phyloP scores from a whole-genome alignment of 108 stramenopile species.

The Bacterosira constricta region DNA sequence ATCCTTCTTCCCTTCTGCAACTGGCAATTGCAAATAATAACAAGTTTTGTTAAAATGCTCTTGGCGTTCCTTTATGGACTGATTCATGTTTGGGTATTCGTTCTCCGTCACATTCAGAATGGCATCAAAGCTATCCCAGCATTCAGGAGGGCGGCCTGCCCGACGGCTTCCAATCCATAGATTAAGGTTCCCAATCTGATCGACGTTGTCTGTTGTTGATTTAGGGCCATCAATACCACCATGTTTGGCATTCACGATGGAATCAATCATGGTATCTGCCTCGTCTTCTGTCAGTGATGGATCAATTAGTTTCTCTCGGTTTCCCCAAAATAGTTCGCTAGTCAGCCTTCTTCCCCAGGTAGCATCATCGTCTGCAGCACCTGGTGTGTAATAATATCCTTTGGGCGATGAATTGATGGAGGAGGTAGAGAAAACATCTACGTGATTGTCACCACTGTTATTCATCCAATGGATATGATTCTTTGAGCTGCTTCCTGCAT shows the following conservation, averaged over 20 bases:
- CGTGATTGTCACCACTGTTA: background rate
- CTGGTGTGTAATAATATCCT: constrained; percentile 63
- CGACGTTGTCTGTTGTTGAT: background rate
- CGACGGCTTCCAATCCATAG: constrained; percentile 76
- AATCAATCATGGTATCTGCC: constrained; percentile 46
- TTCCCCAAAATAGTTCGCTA: constrained; percentile 64
- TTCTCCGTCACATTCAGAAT: constrained; percentile 75
- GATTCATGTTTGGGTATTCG: constrained; percentile 59
- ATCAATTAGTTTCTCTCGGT: constrained; percentile 23
- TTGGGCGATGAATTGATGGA: too few species aligned
- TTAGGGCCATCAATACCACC: background rate
- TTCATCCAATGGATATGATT: constrained; percentile 39
- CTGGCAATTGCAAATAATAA: constrained; percentile 70
- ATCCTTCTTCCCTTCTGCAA: constrained; percentile 78
- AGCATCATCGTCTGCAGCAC: constrained; percentile 82
- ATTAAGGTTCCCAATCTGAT: constrained; percentile 53
- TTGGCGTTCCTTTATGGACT: constrained; percentile 11
- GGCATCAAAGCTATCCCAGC: constrained; percentile 78
- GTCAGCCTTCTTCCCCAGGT: constrained; percentile 67
- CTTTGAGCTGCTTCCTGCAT: constrained; percentile 8
- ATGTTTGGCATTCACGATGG: constrained; percentile 10
- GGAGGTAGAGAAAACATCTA: too few species aligned
- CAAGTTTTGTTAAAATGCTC: background rate
- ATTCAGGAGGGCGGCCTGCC: constrained; percentile 68
- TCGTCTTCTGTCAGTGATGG: constrained; percentile 38